A percentile compares a stretch with the other conserved stretches of the same genome.
Conservation (phyloP, 768 basidiomycete species). For the Collybia sordida region DNA sequence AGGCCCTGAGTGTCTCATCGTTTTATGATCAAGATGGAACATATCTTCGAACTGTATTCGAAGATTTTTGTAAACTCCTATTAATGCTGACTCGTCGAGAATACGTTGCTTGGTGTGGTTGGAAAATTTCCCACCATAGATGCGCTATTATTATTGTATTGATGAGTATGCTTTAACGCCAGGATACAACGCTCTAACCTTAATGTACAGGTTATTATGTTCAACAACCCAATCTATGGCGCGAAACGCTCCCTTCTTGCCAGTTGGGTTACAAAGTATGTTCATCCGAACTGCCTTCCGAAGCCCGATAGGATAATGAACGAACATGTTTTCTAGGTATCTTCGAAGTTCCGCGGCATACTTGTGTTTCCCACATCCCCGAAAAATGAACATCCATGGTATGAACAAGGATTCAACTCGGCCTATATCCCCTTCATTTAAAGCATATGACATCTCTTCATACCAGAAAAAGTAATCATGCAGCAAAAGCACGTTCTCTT, state of each 20-base stretch:
- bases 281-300: conserved; percentile 22
- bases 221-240: conserved; percentile 40
- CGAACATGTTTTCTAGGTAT: conserved; percentile 7
- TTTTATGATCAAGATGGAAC: conserved; percentile 20
- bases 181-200: conserved; percentile 22
- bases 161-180: no score
- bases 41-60: conserved; percentile 18
- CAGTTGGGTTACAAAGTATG: conserved; percentile 33
- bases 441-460: conserved; percentile 30
- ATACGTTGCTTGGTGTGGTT: conserved; percentile 29
- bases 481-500: conserved; percentile 28
- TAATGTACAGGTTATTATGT: conserved; percentile 38
- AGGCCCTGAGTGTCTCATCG: conserved; percentile 22
- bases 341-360: conserved; percentile 9
- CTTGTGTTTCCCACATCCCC: conserved; percentile 10
- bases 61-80: conserved; percentile 26
- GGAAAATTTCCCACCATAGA: conserved; percentile 29
- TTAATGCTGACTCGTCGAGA: conserved; percentile 28
- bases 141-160: conserved; percentile 14
- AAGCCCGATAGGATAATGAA: conserved; percentile 3
- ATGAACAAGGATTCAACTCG: conserved; percentile 8
- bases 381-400: conserved; percentile 10
- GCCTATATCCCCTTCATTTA: conserved; percentile 13
- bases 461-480: conserved; percentile 37
- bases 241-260: conserved; percentile 22